Percentiles rank a stretch among this genome's conserved stretches.
These are phyloP conservation scores for Ampelocalamus luodianensis DNA, from an alignment of 176 grass and related monocot species.

Conservation along the genomic window DNA sequence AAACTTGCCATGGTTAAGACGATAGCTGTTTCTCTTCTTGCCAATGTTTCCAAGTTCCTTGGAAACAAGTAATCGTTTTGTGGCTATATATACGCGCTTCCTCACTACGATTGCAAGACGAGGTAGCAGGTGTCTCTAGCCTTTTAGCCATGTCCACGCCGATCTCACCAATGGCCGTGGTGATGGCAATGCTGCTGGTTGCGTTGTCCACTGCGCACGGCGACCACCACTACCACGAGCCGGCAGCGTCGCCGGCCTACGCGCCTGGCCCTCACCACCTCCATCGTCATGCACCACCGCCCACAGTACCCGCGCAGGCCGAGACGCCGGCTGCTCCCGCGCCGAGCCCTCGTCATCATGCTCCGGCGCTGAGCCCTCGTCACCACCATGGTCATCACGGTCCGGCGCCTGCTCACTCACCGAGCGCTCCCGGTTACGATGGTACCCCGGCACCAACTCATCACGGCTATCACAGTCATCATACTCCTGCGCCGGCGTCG, in stretches of 20 bases:
- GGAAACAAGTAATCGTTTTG: not conserved
- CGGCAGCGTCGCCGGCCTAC: not conserved
- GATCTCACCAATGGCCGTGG: not conserved
- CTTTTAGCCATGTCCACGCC: constrained; percentile 24
- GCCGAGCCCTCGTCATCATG: not conserved
- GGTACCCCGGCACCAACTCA: not conserved
- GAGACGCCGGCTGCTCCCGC: not conserved
- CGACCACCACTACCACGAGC: not conserved
- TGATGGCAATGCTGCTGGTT: constrained; percentile 26
- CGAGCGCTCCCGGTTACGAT: not conserved
- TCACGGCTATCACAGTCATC: not conserved
- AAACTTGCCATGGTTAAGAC: not conserved
- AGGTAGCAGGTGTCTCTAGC: not conserved
- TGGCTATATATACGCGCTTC: constrained; percentile 21
- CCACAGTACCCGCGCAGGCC: not conserved
- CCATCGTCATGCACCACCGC: not conserved
- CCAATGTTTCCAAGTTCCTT: not conserved
- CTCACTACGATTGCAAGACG: not conserved
- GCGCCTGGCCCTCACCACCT: not conserved
- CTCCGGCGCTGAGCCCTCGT: not conserved
- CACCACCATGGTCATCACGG: not conserved
- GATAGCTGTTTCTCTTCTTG: not conserved
- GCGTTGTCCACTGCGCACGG: constrained; percentile 8
- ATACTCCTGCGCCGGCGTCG: not conserved
- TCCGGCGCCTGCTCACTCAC: not conserved